Evolutionary conservation across 257 asterid species (phyloP).

Genomic region (Solanum raphanifolium): DNA sequence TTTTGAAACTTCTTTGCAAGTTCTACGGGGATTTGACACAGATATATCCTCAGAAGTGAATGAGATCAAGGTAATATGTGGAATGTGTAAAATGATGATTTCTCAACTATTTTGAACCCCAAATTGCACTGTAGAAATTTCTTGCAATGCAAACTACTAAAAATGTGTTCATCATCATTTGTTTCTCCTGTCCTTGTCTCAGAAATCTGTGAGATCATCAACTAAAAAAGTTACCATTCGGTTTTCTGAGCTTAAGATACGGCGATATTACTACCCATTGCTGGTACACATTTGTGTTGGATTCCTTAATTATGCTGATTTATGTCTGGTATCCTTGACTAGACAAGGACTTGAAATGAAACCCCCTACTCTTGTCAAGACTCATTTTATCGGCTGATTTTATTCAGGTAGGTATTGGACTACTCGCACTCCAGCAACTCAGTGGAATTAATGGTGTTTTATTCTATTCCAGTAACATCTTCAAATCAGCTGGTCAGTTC

Average conservation of each 20-base stretch:
- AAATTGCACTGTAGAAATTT: not conserved
- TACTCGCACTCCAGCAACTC: slow-evolving; percentile 77
- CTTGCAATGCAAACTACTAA: not conserved
- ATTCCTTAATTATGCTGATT: not conserved
- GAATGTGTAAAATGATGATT: not conserved
- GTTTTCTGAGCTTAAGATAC: slow-evolving; percentile 69
- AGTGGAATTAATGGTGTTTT: slow-evolving; percentile 79
- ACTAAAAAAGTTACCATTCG: slow-evolving; percentile 56
- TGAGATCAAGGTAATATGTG: slow-evolving; percentile 65
- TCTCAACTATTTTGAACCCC: not conserved
- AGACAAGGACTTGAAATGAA: not conserved
- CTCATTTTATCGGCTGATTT: not conserved
- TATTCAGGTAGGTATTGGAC: slow-evolving; percentile 72
- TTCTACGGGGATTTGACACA: slow-evolving; percentile 72
- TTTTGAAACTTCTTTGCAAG: slow-evolving; percentile 79
- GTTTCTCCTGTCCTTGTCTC: slow-evolving; percentile 7
- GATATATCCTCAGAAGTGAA: slow-evolving; percentile 64
- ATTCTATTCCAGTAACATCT: slow-evolving; percentile 81
- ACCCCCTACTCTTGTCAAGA: not conserved
- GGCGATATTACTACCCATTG: slow-evolving; percentile 69
- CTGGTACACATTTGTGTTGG: slow-evolving; percentile 34
- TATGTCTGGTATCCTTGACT: not conserved
- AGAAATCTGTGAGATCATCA: slow-evolving; percentile 78
- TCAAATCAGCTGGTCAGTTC: slow-evolving; percentile 59
- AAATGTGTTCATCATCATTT: not conserved